Evolutionary conservation across 768 basidiomycete species (phyloP).

Genomic region (Amanita rubescens): DNA sequence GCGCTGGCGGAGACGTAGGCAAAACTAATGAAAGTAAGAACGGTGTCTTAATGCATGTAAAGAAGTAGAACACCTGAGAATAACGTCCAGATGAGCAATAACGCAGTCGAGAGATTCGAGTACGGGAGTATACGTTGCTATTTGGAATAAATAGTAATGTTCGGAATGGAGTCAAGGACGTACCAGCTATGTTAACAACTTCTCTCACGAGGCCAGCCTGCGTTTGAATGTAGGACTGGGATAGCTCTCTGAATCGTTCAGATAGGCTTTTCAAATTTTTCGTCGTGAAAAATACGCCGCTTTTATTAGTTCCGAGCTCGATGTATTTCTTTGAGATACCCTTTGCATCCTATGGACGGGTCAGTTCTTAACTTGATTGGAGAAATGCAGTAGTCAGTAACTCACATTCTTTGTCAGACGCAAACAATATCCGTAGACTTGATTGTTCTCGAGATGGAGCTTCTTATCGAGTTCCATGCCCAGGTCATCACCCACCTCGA

Average conservation of each 20-base stretch:
- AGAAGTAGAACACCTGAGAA: constrained; percentile 55
- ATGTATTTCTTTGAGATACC: constrained; percentile 63
- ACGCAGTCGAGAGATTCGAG: constrained; percentile 78
- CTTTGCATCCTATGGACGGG: constrained; percentile 63
- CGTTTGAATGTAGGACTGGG: constrained; percentile 60
- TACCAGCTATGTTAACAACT: constrained; percentile 88
- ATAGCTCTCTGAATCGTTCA: constrained; percentile 62
- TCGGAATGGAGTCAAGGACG: constrained; percentile 15
- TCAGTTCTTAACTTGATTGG: background rate
- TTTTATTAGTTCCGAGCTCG: constrained; percentile 80
- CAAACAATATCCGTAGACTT: constrained; percentile 88
- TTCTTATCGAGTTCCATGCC: constrained; percentile 89
- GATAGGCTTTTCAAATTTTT: constrained; percentile 61
- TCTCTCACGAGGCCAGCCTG: constrained; percentile 86
- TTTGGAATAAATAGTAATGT: background rate
- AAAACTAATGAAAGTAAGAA: constrained; percentile 46
- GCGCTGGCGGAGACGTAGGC: constrained; percentile 88
- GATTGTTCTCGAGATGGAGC: constrained; percentile 88
- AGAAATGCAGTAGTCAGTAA: constrained; percentile 7
- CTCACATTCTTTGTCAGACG: constrained; percentile 84
- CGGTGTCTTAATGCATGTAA: background rate
- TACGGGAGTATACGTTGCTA: constrained; percentile 88
- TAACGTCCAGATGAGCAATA: constrained; percentile 87
- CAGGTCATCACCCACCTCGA: constrained; percentile 57
- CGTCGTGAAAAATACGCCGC: constrained; percentile 87